A percentile compares a stretch with the other conserved stretches of the same genome.
These are phyloP conservation scores for Pascua sp. DNA, from an alignment of 1,284 basidiomycete genomes.

Conservation along the genomic window DNA sequence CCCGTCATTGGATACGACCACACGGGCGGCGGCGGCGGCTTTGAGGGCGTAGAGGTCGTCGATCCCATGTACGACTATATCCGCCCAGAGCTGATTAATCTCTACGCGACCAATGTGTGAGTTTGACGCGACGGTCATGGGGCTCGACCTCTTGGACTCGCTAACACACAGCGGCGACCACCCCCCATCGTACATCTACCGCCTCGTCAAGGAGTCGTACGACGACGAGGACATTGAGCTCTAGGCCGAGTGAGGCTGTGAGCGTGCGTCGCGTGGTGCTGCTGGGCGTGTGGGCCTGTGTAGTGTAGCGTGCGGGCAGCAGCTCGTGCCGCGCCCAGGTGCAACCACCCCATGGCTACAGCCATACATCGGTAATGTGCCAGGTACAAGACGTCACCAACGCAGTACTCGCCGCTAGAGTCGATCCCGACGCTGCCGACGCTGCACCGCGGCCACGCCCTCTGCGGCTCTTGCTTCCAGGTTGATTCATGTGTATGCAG, in stretches of 20 bases:
- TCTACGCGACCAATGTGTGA: slow-evolving; percentile 95
- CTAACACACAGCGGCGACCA: slow-evolving; percentile 69
- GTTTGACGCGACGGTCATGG: too few species aligned
- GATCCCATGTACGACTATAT: slow-evolving; percentile 96
- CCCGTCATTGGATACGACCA: slow-evolving; percentile 67
- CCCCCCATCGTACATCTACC: slow-evolving; percentile 84
- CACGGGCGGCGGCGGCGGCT: slow-evolving; percentile 64
- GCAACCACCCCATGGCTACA: not conserved
- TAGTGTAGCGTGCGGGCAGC: too few species aligned
- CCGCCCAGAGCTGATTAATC: slow-evolving; percentile 82
- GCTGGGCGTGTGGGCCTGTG: not conserved
- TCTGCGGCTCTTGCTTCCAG: not conserved
- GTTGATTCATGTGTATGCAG: slow-evolving; percentile 20
- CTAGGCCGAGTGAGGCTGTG: slow-evolving; percentile 6
- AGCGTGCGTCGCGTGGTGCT: not conserved
- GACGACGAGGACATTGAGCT: slow-evolving; percentile 84
- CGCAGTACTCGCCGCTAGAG: too few species aligned
- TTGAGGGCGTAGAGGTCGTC: slow-evolving; percentile 81
- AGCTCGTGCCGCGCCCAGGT: too few species aligned
- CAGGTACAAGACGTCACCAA: too few species aligned
- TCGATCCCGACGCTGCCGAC: too few species aligned
- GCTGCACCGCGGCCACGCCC: too few species aligned
- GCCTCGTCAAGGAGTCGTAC: slow-evolving; percentile 84
- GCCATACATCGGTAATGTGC: slow-evolving; percentile 2
- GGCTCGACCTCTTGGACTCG: slow-evolving; percentile 1